These are phyloP conservation scores for Phytophthora colocasiae DNA, from an alignment of 352 stramenopile species.

Conservation along the genomic window DNA sequence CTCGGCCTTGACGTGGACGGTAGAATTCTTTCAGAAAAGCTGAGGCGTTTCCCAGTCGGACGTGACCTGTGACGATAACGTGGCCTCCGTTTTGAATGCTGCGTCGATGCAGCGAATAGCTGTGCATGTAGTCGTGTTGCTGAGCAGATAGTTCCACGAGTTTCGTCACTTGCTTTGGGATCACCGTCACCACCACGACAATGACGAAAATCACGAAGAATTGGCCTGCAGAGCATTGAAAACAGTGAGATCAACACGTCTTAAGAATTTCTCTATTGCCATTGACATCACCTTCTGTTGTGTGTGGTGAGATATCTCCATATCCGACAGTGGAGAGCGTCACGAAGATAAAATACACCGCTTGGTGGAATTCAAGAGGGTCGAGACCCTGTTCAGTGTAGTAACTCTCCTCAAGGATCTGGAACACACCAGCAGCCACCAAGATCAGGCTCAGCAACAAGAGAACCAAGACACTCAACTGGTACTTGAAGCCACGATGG, in stretches of 20 bases:
- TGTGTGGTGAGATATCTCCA: neutral
- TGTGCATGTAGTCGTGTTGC: constrained; percentile 1
- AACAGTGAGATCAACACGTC: neutral
- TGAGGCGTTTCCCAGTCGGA: neutral
- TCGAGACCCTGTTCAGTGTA: neutral
- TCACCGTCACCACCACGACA: neutral
- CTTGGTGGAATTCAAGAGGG: neutral
- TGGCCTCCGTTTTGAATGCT: neutral
- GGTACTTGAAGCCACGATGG: neutral
- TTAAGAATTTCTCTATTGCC: too few relatives aligned
- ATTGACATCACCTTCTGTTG: neutral
- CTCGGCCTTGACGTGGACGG: neutral
- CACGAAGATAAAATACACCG: neutral
- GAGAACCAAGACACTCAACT: neutral
- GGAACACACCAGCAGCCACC: neutral
- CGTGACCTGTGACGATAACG: neutral
- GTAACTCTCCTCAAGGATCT: neutral
- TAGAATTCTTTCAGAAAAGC: neutral
- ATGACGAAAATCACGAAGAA: neutral
- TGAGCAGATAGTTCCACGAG: neutral
- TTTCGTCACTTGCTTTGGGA: neutral
- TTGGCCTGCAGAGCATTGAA: neutral
- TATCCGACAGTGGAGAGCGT: neutral
- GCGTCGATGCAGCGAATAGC: neutral
- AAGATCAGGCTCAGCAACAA: neutral